Conservation (phyloP, 768 basidiomycete species). For the Baorangia bicolor region DNA sequence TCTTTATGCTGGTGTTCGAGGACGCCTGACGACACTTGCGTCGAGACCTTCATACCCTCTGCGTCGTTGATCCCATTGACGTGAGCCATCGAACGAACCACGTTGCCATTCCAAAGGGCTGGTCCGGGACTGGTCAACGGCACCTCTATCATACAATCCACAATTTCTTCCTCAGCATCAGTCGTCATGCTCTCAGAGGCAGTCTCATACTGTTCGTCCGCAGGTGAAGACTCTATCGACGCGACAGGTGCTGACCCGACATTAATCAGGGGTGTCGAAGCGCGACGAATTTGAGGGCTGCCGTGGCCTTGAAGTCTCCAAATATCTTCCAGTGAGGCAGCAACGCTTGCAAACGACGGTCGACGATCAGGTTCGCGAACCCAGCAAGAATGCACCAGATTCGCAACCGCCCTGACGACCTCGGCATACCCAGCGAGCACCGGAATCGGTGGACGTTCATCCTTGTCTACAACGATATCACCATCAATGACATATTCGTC, state of each 20-base stretch:
- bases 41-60: slow-evolving; percentile 22
- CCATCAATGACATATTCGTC: slow-evolving; percentile 16
- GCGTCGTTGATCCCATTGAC: slow-evolving; percentile 3
- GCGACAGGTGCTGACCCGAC: not conserved
- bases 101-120: not conserved
- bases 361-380: slow-evolving; percentile 48
- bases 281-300: not conserved
- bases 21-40: not conserved
- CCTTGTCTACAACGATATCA: slow-evolving; percentile 38
- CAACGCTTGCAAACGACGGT: slow-evolving; percentile 51
- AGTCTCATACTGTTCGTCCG: slow-evolving; percentile 28
- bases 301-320: slow-evolving; percentile 38
- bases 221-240: slow-evolving; percentile 18
- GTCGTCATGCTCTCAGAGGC: slow-evolving; percentile 26
- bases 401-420: slow-evolving; percentile 33
- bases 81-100: not conserved
- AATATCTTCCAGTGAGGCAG: slow-evolving; percentile 44
- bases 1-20: not conserved
- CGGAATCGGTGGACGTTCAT: slow-evolving; percentile 52
- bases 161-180: slow-evolving; percentile 11
- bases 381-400: slow-evolving; percentile 59
- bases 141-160: slow-evolving; percentile 16
- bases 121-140: slow-evolving; percentile 19
- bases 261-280: not conserved
- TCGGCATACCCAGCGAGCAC: slow-evolving; percentile 31